Evolutionary conservation across 2,329 filamentous ascomycete genomes (phyloP).

Genomic region (Aspergillus sp.): DNA sequence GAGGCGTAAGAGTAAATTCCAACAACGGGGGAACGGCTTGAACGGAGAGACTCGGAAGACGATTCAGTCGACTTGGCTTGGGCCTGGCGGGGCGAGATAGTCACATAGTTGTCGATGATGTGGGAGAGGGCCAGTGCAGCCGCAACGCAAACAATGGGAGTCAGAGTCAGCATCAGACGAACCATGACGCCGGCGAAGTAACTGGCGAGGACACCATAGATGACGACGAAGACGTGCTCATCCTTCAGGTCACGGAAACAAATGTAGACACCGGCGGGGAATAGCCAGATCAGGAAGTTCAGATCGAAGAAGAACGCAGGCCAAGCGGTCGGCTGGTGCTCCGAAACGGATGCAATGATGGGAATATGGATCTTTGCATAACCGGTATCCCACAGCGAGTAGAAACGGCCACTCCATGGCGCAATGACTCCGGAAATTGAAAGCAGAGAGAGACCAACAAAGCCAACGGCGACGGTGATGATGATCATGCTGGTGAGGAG

Average conservation of each 20-base stretch:
- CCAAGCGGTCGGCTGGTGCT: conserved; percentile 98
- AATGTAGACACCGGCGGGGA: conserved; percentile 96
- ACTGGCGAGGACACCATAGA: conserved; percentile 92
- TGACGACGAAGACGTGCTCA: conserved; percentile 96
- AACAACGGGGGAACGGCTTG: conserved; percentile 64
- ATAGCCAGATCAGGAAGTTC: conserved; percentile 97
- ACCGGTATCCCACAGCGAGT: conserved; percentile 96
- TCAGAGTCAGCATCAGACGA: conserved; percentile 94
- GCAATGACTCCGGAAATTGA: conserved; percentile 88
- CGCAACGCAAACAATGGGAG: conserved; percentile 90
- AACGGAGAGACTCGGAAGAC: conserved; percentile 49
- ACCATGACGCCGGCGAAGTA: conserved; percentile 99
- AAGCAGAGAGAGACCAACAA: conserved; percentile 69
- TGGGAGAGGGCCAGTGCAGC: conserved; percentile 82
- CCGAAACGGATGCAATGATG: conserved; percentile 98
- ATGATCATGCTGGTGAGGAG: conserved; percentile 73
- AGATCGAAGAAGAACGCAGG: conserved; percentile 99
- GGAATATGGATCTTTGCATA: conserved; percentile 99
- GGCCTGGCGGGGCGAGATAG: conserved; percentile 54
- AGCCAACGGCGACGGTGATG: conserved; percentile 63
- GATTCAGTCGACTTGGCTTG: conserved; percentile 37
- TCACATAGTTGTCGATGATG: conserved; percentile 80
- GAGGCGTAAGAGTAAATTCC: conserved; percentile 78
- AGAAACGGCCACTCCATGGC: conserved; percentile 97
- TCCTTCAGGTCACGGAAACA: conserved; percentile 92